Percentiles rank a stretch among this genome's conserved stretches.
These are phyloP conservation scores for Candida ipomoeae DNA, from an alignment of 805 yeast genomes.

Conservation along the genomic window DNA sequence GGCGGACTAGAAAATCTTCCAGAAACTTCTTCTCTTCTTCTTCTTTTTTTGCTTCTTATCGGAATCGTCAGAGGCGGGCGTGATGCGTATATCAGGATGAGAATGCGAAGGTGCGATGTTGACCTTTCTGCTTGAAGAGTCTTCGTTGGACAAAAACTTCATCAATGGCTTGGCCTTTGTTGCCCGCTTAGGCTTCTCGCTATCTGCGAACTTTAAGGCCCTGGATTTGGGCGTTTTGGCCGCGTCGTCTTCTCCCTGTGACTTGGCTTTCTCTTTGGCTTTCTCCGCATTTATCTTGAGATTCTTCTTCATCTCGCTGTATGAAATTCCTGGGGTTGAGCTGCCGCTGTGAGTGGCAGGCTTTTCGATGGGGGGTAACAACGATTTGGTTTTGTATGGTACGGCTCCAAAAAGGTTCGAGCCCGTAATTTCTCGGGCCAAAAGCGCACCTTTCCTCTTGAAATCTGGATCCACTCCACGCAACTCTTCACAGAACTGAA, in stretches of 20 bases:
- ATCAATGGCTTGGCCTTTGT: conserved; percentile 17
- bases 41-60: conserved; percentile 24
- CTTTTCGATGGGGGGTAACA: conserved; percentile 30
- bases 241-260: not conserved
- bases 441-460: conserved; percentile 38
- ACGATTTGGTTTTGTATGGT: conserved; percentile 41
- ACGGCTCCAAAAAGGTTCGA: conserved; percentile 36
- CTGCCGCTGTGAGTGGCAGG: conserved; percentile 7
- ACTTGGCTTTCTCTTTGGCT: conserved; percentile 8
- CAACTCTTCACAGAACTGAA: conserved; percentile 33
- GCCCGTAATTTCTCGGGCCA: conserved; percentile 41
- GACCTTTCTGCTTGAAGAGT: conserved; percentile 19
- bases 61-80: conserved; percentile 9
- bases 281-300: conserved; percentile 19
- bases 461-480: conserved; percentile 36
- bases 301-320: conserved; percentile 31
- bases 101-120: conserved; percentile 34
- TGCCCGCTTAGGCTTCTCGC: conserved; percentile 13
- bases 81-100: conserved; percentile 32
- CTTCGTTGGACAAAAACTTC: conserved; percentile 40
- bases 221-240: conserved; percentile 22
- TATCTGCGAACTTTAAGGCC: conserved; percentile 27
- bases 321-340: conserved; percentile 22
- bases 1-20: conserved; percentile 26
- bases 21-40: conserved; percentile 29